Evolutionary conservation across 2,329 filamentous ascomycete species (phyloP), one percentile per base, ranked within the genome.

Genomic region (Penicillium palitans): DNA sequence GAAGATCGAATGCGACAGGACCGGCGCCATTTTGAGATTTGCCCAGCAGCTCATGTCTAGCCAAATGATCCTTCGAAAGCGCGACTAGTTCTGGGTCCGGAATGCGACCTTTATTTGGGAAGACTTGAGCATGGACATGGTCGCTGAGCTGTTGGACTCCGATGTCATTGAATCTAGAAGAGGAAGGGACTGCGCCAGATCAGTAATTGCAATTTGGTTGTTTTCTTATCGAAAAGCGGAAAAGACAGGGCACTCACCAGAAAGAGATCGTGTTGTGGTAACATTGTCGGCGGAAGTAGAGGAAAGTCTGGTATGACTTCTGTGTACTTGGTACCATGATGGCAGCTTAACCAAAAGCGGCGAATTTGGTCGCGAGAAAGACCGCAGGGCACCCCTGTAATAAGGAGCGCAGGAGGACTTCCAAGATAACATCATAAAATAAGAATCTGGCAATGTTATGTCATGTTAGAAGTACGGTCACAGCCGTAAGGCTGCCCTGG

Each of bases 131-230:
- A 74, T 93, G 90, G 45, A 99, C 83, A 79, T 93, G 84, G 59
- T 83, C 82, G 80, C 92, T 97, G 66, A 99, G 80, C 70, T 98
- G 93, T 77, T 99, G 95, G 40, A 99, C 91, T 53, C 91, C 91
- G 68, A 99, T 93, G 66, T 96, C 90, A 77, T 96, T 99, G 79
- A 89, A 91, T 65, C 95, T 87, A 49, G 91, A 81, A 57, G 83
- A 77, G 5, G 76, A 72, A 19, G 73, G 71, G 24, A 78, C 76
- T 76, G 59, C 17, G 45, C 41, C 46, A 17, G 24, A 42, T 62
- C 27, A 64, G 60, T 44, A 61, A n/a, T 70, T 41, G 68, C 61
- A 40, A 61, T 44, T 37, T 55, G 49, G 3, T 44, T 21, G 37
- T 25, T 55, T 41, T 52, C 29, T 17, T 37, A 24, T 45, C 25